phyloP scores from a whole-genome alignment of 208 protist species.

The Novymonas esmeraldas region DNA sequence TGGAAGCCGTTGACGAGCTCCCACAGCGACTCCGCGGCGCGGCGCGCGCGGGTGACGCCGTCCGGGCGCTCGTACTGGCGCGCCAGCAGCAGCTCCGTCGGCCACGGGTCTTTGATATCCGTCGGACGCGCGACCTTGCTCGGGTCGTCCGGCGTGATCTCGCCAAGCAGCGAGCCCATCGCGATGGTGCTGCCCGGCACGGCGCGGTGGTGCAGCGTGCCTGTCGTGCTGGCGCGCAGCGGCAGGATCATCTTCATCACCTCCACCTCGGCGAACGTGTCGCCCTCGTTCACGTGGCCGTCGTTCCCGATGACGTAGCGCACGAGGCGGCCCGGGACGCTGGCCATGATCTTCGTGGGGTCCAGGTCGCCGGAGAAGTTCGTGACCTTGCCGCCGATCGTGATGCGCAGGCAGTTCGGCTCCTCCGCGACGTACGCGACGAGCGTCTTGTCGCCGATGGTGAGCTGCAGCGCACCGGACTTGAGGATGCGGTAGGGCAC shows the following conservation, averaged over 20 bases:
- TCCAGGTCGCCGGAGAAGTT: conserved; percentile 95
- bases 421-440: conserved; percentile 95
- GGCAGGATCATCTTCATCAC: conserved; percentile 99
- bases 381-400: conserved; percentile 89
- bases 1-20: conserved; percentile 77
- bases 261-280: conserved; percentile 96
- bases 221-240: conserved; percentile 78
- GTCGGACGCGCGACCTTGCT: conserved; percentile 72
- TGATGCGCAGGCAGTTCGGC: conserved; percentile 89
- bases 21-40: conserved; percentile 69
- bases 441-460: conserved; percentile 69
- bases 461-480: conserved; percentile 81
- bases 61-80: conserved; percentile 63
- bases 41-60: conserved; percentile 58
- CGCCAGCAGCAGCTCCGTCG: conserved; percentile 47
- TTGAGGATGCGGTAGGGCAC: conserved; percentile 85
- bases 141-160: conserved; percentile 94
- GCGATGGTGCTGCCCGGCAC: conserved; percentile 91
- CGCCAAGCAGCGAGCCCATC: conserved; percentile 93
- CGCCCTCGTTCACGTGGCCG: conserved; percentile 83
- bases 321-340: conserved; percentile 95
- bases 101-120: conserved; percentile 73
- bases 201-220: conserved; percentile 76
- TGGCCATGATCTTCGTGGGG: conserved; percentile 93
- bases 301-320: conserved; percentile 94